phyloP scores from a whole-genome alignment of 106 monocot species.

The Vanilla planifolia region DNA sequence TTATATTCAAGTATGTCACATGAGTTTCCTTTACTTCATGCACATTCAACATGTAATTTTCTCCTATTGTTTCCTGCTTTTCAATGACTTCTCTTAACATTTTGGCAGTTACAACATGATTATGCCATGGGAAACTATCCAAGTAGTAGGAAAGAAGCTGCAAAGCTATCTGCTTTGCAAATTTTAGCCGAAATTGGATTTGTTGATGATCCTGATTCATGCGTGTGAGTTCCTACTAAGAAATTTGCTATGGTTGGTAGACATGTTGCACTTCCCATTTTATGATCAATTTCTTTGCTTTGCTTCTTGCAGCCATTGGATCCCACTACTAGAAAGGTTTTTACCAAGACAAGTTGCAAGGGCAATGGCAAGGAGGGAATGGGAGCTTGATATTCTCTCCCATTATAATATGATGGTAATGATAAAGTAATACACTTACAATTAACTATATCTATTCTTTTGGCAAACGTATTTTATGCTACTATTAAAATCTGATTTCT shows the following conservation, averaged over 20 bases:
- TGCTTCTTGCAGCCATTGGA: constrained; percentile 73
- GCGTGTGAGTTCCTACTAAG: constrained; percentile 52
- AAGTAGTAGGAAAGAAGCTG: constrained; percentile 92
- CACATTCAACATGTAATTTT: neutral
- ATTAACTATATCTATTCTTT: too few relatives aligned
- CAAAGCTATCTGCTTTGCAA: constrained; percentile 84
- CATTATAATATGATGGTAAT: constrained; percentile 74
- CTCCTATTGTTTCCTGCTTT: neutral
- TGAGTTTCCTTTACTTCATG: neutral
- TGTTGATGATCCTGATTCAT: constrained; percentile 70
- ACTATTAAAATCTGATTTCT: too few relatives aligned
- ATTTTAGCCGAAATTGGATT: constrained; percentile 87
- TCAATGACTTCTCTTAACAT: constrained; percentile 6
- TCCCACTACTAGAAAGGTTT: constrained; percentile 90
- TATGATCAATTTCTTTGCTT: neutral
- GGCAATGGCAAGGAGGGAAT: constrained; percentile 79
- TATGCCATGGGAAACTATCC: constrained; percentile 98
- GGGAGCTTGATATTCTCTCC: constrained; percentile 93
- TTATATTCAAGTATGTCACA: constrained; percentile 81
- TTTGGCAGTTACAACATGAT: constrained; percentile 87
- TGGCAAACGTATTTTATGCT: too few relatives aligned
- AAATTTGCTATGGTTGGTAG: neutral
- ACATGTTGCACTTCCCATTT: neutral
- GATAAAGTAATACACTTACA: neutral
- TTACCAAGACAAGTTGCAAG: constrained; percentile 90